Evolutionary conservation across 257 asterid genomes (phyloP), one percentile per base, ranked within the genome.

Genomic region (Lycium barbarum): DNA sequence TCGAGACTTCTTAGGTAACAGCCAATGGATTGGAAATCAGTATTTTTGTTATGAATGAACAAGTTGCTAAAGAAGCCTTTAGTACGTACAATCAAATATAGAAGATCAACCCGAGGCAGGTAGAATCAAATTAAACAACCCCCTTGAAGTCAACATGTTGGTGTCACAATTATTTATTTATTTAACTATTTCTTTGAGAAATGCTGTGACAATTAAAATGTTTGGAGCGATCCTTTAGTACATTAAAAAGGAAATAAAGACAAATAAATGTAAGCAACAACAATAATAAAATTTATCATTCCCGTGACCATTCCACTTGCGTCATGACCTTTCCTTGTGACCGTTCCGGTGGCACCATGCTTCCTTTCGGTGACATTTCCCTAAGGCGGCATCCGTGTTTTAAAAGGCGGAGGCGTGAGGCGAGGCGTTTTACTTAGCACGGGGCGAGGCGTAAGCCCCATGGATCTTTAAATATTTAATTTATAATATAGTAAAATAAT

Each of bases 151-250:
- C 45, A 22, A 40, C 18, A 74, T 26, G 45, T 74, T 49, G 45
- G 40, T 74, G 81, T 74, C 43, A 73, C 81, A 74, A 47, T 47
- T 49, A 73, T 73, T 45, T 22, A 9, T 43, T 20, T 47, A 49
- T 49, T 70, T 70, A 74, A 74, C 7, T 11, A 74, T 13, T 74
- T 11, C 76, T 49, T 49, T 47, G 43, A 74, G 55, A 74, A 73
- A 47, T 74, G 36, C 20, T 74, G 43, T 74, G 61, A 74, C 53
- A 74, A 74, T 47, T 74, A 74, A 74, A 74, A 74, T 73, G 61
- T 22, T 74, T 49, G 20, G 61, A 74, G 81, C 45, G 12, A 74
- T 74, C 81, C n/a, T 74, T 22, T 22, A 74, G 81, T 74, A 74
- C 54, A 74, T 74, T 9, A 7, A 74, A 58, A 74, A 49, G 49